Percentiles rank a stretch among this genome's conserved stretches.
Conservation (phyloP, 1,284 basidiomycete species). For the Trametes pubescens region DNA sequence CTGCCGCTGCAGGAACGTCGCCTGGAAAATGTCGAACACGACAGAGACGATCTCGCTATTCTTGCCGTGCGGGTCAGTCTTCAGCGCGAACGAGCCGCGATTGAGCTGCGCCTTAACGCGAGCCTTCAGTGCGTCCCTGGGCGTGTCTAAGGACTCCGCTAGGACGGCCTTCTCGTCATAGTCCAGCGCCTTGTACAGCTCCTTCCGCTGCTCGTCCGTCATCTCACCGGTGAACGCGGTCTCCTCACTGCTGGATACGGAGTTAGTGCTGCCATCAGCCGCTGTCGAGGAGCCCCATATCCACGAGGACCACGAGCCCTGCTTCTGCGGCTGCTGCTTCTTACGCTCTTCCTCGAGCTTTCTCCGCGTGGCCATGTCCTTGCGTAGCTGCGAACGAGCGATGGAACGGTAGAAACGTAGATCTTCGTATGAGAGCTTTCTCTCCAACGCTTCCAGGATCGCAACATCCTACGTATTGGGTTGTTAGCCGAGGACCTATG, state of each 20-base stretch:
- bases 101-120: conserved; percentile 83
- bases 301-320: conserved; percentile 82
- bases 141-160: conserved; percentile 71
- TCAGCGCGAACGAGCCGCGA: conserved; percentile 88
- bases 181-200: conserved; percentile 94
- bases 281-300: conserved; percentile 75
- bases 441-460: conserved; percentile 77
- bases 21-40: conserved; percentile 90
- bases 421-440: conserved; percentile 91
- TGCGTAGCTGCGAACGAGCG: conserved; percentile 87
- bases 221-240: conserved; percentile 70
- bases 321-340: conserved; percentile 56
- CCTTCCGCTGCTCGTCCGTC: conserved; percentile 92
- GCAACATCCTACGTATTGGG: conserved; percentile 61
- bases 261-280: conserved; percentile 26
- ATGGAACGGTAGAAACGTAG: conserved; percentile 98
- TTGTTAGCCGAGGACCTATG: conserved; percentile 2
- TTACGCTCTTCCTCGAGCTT: conserved; percentile 75
- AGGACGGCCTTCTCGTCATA: conserved; percentile 90
- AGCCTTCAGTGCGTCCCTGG: conserved; percentile 85
- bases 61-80: conserved; percentile 70
- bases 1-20: conserved; percentile 85
- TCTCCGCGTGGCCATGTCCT: conserved; percentile 80
- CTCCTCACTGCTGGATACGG: conserved; percentile 48
- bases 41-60: conserved; percentile 84